Evolutionary conservation across 345 rosid genomes (phyloP), one percentile per base, ranked within the genome.

Genomic region (Citrus cavaleriei): DNA sequence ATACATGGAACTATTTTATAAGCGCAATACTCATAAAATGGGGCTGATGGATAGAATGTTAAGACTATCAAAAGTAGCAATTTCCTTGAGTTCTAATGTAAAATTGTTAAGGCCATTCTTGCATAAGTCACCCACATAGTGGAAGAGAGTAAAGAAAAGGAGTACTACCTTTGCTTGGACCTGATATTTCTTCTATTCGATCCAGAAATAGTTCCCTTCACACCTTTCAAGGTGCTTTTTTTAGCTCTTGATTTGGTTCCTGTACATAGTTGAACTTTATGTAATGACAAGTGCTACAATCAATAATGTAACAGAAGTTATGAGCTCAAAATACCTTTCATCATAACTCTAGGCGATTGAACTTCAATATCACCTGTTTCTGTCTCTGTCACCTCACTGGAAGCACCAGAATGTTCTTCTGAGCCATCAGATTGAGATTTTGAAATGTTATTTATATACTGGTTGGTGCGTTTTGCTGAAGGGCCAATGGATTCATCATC

Each of bases 401-500:
- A 83, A 61, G 75, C 71, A 61, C 73, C 81, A 6, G 90, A 88
- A 73, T 70, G 40, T 75, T 82, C 91, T 60, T 87, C 88, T 3
- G 84, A 70, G 40, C 67, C 77, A 12, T 68, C 74, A 25, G 25
- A 70, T 67, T 81, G 51, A 21, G 78, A 54, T 32, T 38, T 62
- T 6, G 82, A 73, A 75, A 18, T 46, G 27, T 70, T 81, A 59
- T 81, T 58, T 58, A 2, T 46, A 59, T 84, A 77, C 14, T 40
- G 79, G 2, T 61, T 24, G 37, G n/a, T 65, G 40, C 32, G 87
- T 74, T 86, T 94, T 76, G 55, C 69, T 40, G 88, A 60, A 12
- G 88, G 84, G 83, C 88, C 85, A 78, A 81, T 77, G 18, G 86
- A 82, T 81, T 93, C 95, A 60, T 87, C 89, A 60, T 90, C 96